phyloP scores from a whole-genome alignment of 352 stramenopile genomes.

The Pythium coloratum region DNA sequence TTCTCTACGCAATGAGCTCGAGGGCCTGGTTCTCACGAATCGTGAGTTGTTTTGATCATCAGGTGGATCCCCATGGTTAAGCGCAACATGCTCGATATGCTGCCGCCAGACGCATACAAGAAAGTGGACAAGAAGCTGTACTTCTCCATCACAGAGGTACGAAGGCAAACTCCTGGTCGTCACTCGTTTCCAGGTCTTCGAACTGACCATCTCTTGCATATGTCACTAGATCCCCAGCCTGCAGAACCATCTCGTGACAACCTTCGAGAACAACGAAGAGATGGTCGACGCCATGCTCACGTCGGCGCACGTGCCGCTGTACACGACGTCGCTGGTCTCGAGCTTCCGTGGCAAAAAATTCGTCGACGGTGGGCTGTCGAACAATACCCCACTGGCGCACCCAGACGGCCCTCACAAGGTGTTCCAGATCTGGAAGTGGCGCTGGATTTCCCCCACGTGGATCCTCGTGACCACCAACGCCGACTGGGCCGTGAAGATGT shows the following conservation, averaged over 20 bases:
- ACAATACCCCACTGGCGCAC: conserved; percentile 63
- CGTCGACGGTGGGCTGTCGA: conserved; percentile 73
- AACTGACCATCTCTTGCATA: background rate
- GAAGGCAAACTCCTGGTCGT: background rate
- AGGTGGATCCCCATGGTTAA: conserved; percentile 81
- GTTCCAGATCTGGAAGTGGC: conserved; percentile 86
- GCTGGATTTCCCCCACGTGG: conserved; percentile 75
- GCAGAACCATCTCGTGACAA: conserved; percentile 71
- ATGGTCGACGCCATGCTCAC: conserved; percentile 84
- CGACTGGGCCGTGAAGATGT: conserved; percentile 72
- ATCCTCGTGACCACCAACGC: conserved; percentile 73
- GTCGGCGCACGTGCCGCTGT: conserved; percentile 69
- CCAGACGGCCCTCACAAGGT: conserved; percentile 63
- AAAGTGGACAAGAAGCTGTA: conserved; percentile 67
- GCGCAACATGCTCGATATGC: conserved; percentile 56
- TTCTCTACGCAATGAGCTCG: no score
- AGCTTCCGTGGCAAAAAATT: conserved; percentile 71
- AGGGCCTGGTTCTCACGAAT: no score
- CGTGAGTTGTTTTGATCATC: background rate
- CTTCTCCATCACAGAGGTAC: conserved; percentile 71
- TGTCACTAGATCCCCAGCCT: conserved; percentile 42
- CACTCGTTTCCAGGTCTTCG: background rate
- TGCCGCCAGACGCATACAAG: conserved; percentile 66
- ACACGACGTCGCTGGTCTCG: conserved; percentile 64
- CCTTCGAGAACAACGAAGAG: conserved; percentile 76